Percentiles rank a stretch among this genome's conserved stretches.
Evolutionary conservation across 345 rosid species (phyloP).

Genomic region (Gossypium bickii): DNA sequence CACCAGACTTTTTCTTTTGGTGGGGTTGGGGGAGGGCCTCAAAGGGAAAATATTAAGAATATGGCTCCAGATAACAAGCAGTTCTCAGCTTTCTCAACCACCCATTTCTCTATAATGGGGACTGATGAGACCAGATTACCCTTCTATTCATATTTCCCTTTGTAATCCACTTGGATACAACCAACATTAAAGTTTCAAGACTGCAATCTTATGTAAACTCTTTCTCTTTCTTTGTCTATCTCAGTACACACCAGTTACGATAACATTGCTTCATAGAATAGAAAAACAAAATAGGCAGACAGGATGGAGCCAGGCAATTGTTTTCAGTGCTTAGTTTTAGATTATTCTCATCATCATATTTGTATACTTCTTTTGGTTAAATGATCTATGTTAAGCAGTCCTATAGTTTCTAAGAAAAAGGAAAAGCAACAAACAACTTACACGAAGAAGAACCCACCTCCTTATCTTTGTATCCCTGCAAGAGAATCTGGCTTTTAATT

Average conservation of each 20-base stretch:
- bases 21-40: conserved; percentile 19
- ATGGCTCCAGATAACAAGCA: conserved; percentile 37
- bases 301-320: conserved; percentile 69
- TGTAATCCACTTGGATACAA: conserved; percentile 13
- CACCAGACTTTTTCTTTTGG: not conserved
- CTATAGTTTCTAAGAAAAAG: conserved; percentile 7
- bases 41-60: not conserved
- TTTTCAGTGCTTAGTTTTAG: conserved; percentile 13
- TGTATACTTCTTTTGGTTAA: conserved; percentile 8
- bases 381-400: not conserved
- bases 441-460: conserved; percentile 17
- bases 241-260: conserved; percentile 12
- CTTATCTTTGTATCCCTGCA: not conserved
- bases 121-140: conserved; percentile 12
- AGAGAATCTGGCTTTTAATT: conserved; percentile 9
- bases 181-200: conserved; percentile 6
- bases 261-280: conserved; percentile 22
- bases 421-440: not conserved
- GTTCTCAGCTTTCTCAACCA: conserved; percentile 50
- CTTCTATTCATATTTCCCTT: not conserved
- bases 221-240: conserved; percentile 9
- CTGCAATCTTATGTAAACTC: conserved; percentile 9
- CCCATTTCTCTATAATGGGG: conserved; percentile 23
- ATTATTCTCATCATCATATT: conserved; percentile 2
- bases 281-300: conserved; percentile 45